Evolutionary conservation across 2,329 filamentous ascomycete genomes (phyloP).

Genomic region (Apiospora marii): DNA sequence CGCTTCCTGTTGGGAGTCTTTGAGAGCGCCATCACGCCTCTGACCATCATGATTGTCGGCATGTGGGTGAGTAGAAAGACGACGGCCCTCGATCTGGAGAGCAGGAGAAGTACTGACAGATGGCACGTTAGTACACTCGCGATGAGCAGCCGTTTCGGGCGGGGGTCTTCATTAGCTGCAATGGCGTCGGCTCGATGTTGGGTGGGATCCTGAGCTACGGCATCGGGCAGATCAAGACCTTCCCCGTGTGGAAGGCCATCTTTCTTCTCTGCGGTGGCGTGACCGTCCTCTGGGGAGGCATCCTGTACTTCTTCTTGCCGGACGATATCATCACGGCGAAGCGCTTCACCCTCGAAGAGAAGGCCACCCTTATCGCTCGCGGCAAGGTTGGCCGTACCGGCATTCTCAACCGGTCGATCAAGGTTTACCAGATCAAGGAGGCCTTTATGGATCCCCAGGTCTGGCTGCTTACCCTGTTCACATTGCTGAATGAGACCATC

Average conservation of each 20-base stretch:
- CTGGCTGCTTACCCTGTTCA: constrained; percentile 53
- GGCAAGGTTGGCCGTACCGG: constrained; percentile 49
- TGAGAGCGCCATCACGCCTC: constrained; percentile 56
- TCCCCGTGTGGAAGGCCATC: constrained; percentile 53
- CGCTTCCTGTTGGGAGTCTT: constrained; percentile 56
- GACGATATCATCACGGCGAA: constrained; percentile 52
- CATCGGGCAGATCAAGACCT: constrained; percentile 49
- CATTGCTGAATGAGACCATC: constrained; percentile 60
- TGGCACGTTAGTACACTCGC: constrained; percentile 47
- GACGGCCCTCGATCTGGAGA: background rate
- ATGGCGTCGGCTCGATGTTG: constrained; percentile 48
- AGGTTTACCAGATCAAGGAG: constrained; percentile 56
- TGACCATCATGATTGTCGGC: constrained; percentile 58
- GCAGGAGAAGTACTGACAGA: background rate
- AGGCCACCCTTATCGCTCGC: constrained; percentile 50
- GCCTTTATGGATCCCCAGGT: constrained; percentile 53
- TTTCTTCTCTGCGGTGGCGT: constrained; percentile 54
- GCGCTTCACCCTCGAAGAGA: constrained; percentile 52
- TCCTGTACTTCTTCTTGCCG: constrained; percentile 51
- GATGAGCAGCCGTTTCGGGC: constrained; percentile 56
- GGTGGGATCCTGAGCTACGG: constrained; percentile 47
- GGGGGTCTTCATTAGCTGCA: constrained; percentile 51
- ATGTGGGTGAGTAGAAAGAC: constrained; percentile 48
- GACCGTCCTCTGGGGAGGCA: constrained; percentile 50
- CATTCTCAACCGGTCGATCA: constrained; percentile 56